Evolutionary conservation across 768 basidiomycete genomes (phyloP), one percentile per base, ranked within the genome.

Genomic region (Mycena leptocephala): DNA sequence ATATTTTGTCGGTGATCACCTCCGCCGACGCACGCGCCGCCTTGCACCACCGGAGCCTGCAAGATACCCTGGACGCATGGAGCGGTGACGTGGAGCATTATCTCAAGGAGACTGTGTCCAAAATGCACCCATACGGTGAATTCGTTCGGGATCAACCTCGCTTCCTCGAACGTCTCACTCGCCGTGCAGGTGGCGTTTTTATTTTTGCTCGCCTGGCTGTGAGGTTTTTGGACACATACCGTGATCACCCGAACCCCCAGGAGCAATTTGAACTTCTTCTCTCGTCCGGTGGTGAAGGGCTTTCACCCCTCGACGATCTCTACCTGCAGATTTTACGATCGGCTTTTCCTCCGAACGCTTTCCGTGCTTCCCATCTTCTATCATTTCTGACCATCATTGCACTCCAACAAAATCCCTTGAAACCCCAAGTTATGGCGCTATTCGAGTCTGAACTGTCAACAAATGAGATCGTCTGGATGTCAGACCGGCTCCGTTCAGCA

Each of bases 181-280:
- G 14, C 37, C 37, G 37, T 39, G 37, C 37, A 14, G 37, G 8
- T 39, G 37, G 37, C 8, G 37, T 39, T 39, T 39, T 39, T 14
- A 39, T 39, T 39, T 39, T 39, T 39, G 37, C 37, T 39, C 37
- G 14, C 37, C 7, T 39, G 7, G 37, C 37, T 39, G 37, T 39
- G 37, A 39, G 37, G 37, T 39, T 39, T 14, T 39, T 39, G 37
- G 37, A 39, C 37, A 39, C 37, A 39, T 39, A 39, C 14, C 37
- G 37, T 39, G 37, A 39, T 39, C 37, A 39, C 37, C 37, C 37
- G 37, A 39, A 39, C 37, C 37, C 37, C n/a, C 56, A 33, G 30
- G 68, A 70, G 41, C 68, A 41, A 20, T 70, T 70, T 28, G 41
- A 58, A 24, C 68, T 59, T 33, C 68, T 70, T 58, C 56, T 70